Base-by-base conservation (phyloP, 2,329 filamentous ascomycete species). In the Balansia obtecta region DNA sequence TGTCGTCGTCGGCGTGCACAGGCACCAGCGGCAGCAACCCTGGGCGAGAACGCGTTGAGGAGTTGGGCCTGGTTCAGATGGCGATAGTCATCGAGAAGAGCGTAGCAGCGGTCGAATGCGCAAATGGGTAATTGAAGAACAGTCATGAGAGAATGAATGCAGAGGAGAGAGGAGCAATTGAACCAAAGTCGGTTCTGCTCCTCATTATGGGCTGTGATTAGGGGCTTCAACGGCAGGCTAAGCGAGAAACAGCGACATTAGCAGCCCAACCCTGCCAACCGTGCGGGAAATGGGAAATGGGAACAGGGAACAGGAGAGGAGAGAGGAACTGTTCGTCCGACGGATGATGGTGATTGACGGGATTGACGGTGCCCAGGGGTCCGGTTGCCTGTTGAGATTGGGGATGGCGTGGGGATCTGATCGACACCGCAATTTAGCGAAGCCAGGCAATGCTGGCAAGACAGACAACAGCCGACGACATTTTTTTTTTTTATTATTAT, bases 71-170 rank as follows among this genome's bases (percentile, higher is more conserved):
- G 66, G 53, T 65, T 67, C 56, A 72, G 60, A 55, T 67, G 67
- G 56, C 65, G 64, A 53, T 68, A 64, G 56, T 74, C 68, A 66
- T 73, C 60, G 60, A 74, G 65, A 63, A 67, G 59, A 63, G 64
- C 66, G 58, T 70, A 69, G 60, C 65, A 71, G 59, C 70, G 67
- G 63, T 72, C 69, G 57, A 68, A 62, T 60, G 69, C 68, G 62
- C 73, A 76, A 56, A 73, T 65, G 62, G 67, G 65, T 52, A 75
- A 60, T 54, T 74, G 67, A 60, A 68, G 69, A 59, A 64, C 66
- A 60, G 68, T 73, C 74, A 77, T 77, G 70, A 60, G 61, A 56
- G 55, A 60, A 49, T 40, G 47, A 50, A 42, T 50, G 50, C 46
- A 45, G 52, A 42, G 51, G 52, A 45, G 58, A 52, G 53, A 60